These are phyloP conservation scores for Hyphochytrium catenoides DNA, from an alignment of 352 stramenopile species.

Conservation along the genomic window DNA sequence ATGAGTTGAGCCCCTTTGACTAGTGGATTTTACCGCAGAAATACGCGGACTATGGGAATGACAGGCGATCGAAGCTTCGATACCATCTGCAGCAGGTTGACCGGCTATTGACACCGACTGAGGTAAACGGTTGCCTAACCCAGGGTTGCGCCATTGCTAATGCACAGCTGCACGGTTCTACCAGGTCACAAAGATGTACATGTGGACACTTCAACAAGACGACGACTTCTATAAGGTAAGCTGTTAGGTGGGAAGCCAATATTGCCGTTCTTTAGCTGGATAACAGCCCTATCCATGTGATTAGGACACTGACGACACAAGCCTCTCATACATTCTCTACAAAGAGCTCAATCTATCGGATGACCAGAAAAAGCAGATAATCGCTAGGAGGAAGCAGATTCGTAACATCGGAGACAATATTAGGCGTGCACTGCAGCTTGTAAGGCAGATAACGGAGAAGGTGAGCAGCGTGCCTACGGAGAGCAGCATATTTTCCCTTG, in stretches of 20 bases:
- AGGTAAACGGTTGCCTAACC: too few relatives aligned
- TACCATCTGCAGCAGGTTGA: constrained; percentile 82
- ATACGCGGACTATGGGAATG: constrained; percentile 71
- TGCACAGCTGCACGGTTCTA: too few relatives aligned
- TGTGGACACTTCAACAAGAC: constrained; percentile 67
- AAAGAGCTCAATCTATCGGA: constrained; percentile 64
- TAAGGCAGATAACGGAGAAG: constrained; percentile 59
- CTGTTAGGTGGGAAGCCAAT: too few relatives aligned
- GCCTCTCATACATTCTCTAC: constrained; percentile 63
- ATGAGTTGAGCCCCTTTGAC: too few relatives aligned
- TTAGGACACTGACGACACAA: constrained; percentile 64
- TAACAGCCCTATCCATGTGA: too few relatives aligned
- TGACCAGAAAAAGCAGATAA: constrained; percentile 81
- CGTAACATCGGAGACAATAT: constrained; percentile 66
- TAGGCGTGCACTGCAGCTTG: constrained; percentile 48
- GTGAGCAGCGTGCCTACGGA: too few relatives aligned
- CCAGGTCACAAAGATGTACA: constrained; percentile 81
- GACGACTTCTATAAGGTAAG: constrained; percentile 66
- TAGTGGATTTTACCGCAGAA: too few relatives aligned
- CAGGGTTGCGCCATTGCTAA: too few relatives aligned
- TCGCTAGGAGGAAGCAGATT: too few relatives aligned
- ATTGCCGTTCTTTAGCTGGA: too few relatives aligned
- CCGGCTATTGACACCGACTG: constrained; percentile 72
- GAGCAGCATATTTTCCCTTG: too few relatives aligned
- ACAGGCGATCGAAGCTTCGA: constrained; percentile 52